Evolutionary conservation across 441 rosid genomes (phyloP), one percentile per base, ranked within the genome.

Genomic region (Theobroma grandiflorum): DNA sequence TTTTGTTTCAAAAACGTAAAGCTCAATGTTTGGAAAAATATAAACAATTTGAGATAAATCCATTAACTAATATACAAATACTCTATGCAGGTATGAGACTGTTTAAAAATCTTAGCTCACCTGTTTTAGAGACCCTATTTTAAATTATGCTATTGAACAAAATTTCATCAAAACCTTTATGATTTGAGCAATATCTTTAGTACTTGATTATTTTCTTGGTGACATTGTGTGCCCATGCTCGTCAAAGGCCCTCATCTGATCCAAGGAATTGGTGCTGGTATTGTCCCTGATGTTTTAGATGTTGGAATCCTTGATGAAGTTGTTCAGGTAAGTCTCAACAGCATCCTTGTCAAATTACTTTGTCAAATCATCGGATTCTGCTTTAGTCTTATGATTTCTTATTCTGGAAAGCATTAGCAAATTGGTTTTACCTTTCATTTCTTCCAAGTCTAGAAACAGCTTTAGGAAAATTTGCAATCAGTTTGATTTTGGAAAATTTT

Each of bases 231-330:
- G 57, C 37, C 38, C 38, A 77, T 31, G 15, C 33, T 7, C 78
- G 50, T 71, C 50, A 20, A 80, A 87, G 89, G 89, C 31, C 73
- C 42, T 45, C 90, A 87, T 81, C 75, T 71, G 76, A 90, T 92
- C 22, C 83, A 89, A 75, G 96, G 93, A 45, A 80, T 90, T 11
- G 94, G 91, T 4, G 83, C 88, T 77, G 94, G 88, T 3, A 26
- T 85, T 12, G 76, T 90, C 20, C 91, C 90, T 0, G 35, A 69
- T 52, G 79, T 84, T 74, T 68, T 92, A 86, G 87, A 90, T 79
- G 62, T 81, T 65, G 73, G 66, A 55, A 4, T 87, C 38, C 85
- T 90, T 47, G 89, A 89, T 79, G 91, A 84, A 88, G 85, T 92
- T 55, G 3, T 90, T 47, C 80, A 66, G 66, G 91, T 88, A 86